phyloP scores from a whole-genome alignment of 2,329 filamentous ascomycete species.

The Rugonectria rugulosa region DNA sequence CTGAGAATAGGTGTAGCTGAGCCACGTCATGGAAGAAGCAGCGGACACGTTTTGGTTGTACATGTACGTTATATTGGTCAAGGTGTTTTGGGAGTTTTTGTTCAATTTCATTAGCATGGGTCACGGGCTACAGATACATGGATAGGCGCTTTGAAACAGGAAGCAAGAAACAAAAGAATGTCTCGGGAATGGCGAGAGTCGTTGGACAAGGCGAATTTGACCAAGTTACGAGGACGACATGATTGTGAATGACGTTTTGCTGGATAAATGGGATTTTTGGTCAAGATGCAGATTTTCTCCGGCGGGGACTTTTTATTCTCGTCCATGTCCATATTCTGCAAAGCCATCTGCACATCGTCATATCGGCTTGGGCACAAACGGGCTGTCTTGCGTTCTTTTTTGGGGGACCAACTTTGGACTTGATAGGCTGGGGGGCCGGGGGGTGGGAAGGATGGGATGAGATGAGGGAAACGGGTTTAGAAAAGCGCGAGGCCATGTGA shows the following conservation, averaged over 20 bases:
- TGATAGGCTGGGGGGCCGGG: too few relatives aligned
- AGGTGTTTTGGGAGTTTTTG: slow-evolving; percentile 5
- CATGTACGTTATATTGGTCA: slow-evolving; percentile 8
- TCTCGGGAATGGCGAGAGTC: too few relatives aligned
- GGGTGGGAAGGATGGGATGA: too few relatives aligned
- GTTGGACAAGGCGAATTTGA: neutral
- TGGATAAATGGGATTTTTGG: neutral
- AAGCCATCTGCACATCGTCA: neutral
- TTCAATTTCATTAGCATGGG: neutral
- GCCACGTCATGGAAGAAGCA: too few relatives aligned
- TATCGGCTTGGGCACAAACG: neutral
- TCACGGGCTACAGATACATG: too few relatives aligned
- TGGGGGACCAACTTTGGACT: too few relatives aligned
- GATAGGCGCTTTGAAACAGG: neutral
- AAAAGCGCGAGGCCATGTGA: neutral
- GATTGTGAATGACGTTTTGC: neutral
- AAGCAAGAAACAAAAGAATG: too few relatives aligned
- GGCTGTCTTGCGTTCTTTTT: too few relatives aligned
- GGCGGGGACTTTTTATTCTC: neutral
- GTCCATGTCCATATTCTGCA: neutral
- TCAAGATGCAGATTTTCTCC: neutral
- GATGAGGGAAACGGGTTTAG: neutral
- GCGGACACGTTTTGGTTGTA: neutral
- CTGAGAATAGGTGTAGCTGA: too few relatives aligned
- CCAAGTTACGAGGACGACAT: neutral